Conservation (phyloP, 164 flowering plant species). For the Vitis amurensis region DNA sequence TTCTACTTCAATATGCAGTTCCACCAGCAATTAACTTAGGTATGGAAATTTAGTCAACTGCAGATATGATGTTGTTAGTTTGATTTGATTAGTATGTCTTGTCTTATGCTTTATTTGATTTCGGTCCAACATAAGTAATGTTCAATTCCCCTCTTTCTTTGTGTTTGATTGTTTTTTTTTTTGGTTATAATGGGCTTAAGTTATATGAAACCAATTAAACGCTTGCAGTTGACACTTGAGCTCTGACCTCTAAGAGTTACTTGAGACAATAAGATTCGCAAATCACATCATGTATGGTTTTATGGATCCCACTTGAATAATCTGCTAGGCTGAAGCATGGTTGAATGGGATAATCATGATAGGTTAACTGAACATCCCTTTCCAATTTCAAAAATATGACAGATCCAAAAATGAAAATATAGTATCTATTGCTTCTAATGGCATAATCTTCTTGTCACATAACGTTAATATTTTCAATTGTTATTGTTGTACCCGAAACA, state of each 20-base stretch:
- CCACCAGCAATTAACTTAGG: slow-evolving; percentile 40
- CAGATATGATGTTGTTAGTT: background rate
- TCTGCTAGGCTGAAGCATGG: background rate
- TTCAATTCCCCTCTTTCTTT: background rate
- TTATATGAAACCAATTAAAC: too few relatives aligned
- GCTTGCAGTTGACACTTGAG: background rate
- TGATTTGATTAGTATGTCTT: background rate
- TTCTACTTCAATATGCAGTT: slow-evolving; percentile 37
- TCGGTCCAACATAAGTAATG: background rate
- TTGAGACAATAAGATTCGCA: background rate
- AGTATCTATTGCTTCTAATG: too few relatives aligned
- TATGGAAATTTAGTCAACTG: background rate
- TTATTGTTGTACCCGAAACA: too few relatives aligned
- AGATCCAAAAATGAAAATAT: too few relatives aligned
- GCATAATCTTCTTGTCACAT: too few relatives aligned
- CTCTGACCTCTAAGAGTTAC: background rate
- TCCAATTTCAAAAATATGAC: too few relatives aligned
- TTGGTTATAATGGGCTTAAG: background rate
- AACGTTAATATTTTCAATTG: too few relatives aligned
- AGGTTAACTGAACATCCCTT: background rate
- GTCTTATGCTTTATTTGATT: background rate
- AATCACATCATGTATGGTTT: background rate
- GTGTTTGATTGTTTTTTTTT: background rate
- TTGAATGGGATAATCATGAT: background rate
- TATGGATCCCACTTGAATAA: background rate